phyloP scores from a whole-genome alignment of 441 rosid genomes.

The Gossypium schwendimanii region DNA sequence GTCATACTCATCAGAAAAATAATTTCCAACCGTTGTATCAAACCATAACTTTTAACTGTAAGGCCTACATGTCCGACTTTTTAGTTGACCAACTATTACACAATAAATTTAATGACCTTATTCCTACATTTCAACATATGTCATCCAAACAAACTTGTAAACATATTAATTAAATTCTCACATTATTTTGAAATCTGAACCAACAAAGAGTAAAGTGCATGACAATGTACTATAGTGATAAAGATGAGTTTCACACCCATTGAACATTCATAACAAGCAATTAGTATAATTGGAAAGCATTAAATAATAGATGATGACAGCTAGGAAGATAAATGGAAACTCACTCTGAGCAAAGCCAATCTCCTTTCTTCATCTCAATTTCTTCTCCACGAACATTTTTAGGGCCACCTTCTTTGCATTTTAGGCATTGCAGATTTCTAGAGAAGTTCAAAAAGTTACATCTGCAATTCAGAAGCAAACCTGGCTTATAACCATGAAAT shows the following conservation, averaged over 20 bases:
- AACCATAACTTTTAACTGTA: background rate
- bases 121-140: background rate
- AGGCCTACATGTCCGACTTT: background rate
- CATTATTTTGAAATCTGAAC: background rate
- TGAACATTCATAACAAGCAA: background rate
- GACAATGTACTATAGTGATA: background rate
- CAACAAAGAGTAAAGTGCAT: background rate
- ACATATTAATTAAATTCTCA: background rate
- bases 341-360: conserved; percentile 73
- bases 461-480: conserved; percentile 33
- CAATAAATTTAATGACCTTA: background rate
- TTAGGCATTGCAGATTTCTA: conserved; percentile 53
- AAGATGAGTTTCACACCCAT: background rate
- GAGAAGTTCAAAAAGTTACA: conserved; percentile 72
- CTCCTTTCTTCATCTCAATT: conserved; percentile 66
- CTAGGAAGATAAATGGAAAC: conserved; percentile 20
- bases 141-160: background rate
- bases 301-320: background rate
- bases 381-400: conserved; percentile 27
- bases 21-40: background rate
- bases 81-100: background rate
- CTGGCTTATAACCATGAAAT: background rate
- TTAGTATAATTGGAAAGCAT: background rate
- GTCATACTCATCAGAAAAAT: background rate
- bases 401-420: conserved; percentile 67